Conservation (phyloP, 495 filamentous ascomycete species). For the Penicillium cinerascens region DNA sequence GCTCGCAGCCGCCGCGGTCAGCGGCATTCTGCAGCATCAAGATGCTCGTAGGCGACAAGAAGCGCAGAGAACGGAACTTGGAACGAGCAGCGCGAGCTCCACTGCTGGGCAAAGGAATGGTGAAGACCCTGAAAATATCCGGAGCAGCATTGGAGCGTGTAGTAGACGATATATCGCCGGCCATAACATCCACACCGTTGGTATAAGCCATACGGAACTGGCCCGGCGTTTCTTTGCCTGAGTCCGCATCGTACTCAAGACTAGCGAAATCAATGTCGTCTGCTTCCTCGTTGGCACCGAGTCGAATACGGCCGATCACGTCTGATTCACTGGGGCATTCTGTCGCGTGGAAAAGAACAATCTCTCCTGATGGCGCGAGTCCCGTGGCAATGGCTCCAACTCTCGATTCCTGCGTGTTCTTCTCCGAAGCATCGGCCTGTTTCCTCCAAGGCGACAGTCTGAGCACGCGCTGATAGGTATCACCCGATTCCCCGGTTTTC, state of each 20-base stretch:
- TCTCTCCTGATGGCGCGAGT: constrained; percentile 66
- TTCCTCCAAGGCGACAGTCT: constrained; percentile 62
- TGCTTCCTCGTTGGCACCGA: constrained; percentile 62
- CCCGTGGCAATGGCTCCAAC: constrained; percentile 74
- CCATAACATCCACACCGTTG: constrained; percentile 68
- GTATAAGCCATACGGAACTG: constrained; percentile 76
- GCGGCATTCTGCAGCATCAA: constrained; percentile 51
- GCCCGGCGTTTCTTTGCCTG: constrained; percentile 29
- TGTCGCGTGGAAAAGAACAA: constrained; percentile 74
- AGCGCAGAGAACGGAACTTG: constrained; percentile 68
- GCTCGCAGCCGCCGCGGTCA: constrained; percentile 59
- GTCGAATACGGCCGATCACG: constrained; percentile 62
- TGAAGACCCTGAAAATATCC: constrained; percentile 58
- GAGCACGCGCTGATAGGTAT: constrained; percentile 75
- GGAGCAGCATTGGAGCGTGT: constrained; percentile 44
- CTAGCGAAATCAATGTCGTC: constrained; percentile 77
- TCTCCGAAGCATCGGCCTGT: constrained; percentile 27
- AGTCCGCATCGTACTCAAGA: constrained; percentile 28
- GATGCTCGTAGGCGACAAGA: constrained; percentile 57
- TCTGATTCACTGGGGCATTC: constrained; percentile 53
- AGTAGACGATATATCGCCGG: constrained; percentile 34
- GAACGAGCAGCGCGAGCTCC: constrained; percentile 31
- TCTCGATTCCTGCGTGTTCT: constrained; percentile 31
- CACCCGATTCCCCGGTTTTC: constrained; percentile 43
- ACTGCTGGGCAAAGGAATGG: constrained; percentile 55